Evolutionary conservation across 805 yeast genomes (phyloP), one percentile per base, ranked within the genome.

Genomic region (Cyberlindnera veronae): DNA sequence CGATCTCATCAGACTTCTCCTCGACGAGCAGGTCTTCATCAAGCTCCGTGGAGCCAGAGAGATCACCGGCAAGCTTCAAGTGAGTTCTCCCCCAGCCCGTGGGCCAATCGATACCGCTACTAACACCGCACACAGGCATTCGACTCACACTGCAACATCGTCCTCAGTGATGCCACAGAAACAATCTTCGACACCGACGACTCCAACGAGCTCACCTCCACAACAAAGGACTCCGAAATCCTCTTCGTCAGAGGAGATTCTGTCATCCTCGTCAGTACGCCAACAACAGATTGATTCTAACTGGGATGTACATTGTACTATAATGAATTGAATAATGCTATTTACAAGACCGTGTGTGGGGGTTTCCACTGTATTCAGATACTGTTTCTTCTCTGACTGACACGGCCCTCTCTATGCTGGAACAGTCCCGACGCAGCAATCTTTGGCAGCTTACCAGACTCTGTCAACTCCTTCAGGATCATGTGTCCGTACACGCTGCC

Each of bases 161-260:
- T 93, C 28, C 74, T 93, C 48, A 88, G 97, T 51, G 95, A 93
- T 54, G 96, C 95, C 7, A 76, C 74, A 39, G 99, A 93, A 59
- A 85, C 84, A 2, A 79, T 90, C 28, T 86, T 76, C 60, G 69
- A 70, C 28, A 55, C 72, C 5, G 75, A 66, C 22, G 72, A 71
- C 33, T 66, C 67, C 3, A 54, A 48, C n/a, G 67, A 66, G 26
- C 41, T 57, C 37, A 43, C 35, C 14, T 37, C 46, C 24, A 41
- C 29, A 18, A 70, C 71, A 17, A 84, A 80, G 56, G 72, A 74
- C 46, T 75, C 88, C 14, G 96, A 87, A 41, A 86, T 93, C 89
- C 80, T 93, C 31, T 91, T 91, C 65, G 90, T 93, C 13, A 81
- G 99, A 68, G 99, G 99, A n/a, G 99, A 93, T 64, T 81, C 95